Evolutionary conservation across 768 basidiomycete genomes (phyloP).

Genomic region (Inosperma sp.): DNA sequence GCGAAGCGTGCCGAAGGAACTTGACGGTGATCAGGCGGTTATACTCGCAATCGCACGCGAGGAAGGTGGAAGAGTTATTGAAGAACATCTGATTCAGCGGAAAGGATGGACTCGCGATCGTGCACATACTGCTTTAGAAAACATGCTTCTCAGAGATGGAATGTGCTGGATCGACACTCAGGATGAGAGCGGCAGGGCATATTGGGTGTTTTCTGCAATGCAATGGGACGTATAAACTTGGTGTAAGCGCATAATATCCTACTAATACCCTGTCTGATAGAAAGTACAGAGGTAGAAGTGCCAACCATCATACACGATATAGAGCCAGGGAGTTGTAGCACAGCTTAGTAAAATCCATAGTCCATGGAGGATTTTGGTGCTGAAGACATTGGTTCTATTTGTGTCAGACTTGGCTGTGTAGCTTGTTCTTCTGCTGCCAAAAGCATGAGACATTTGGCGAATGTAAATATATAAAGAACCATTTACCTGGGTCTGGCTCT

Average conservation of each 20-base stretch:
- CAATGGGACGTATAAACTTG: slow-evolving; percentile 62
- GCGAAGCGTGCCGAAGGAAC: slow-evolving; percentile 81
- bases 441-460: neutral
- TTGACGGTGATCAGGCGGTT: slow-evolving; percentile 84
- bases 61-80: slow-evolving; percentile 65
- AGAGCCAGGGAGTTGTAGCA: slow-evolving; percentile 4
- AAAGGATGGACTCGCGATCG: slow-evolving; percentile 79
- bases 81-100: slow-evolving; percentile 51
- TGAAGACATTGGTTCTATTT: slow-evolving; percentile 24
- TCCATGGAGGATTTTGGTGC: slow-evolving; percentile 25
- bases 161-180: slow-evolving; percentile 95
- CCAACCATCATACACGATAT: slow-evolving; percentile 10
- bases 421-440: neutral
- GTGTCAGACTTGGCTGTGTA: slow-evolving; percentile 18
- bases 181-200: slow-evolving; percentile 64
- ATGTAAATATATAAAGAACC: neutral
- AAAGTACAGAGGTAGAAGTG: neutral
- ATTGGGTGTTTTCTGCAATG: slow-evolving; percentile 89
- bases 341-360: slow-evolving; percentile 15
- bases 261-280: neutral
- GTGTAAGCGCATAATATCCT: neutral
- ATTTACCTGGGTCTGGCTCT: slow-evolving; percentile 15
- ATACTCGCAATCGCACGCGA: slow-evolving; percentile 72
- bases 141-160: slow-evolving; percentile 87
- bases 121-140: slow-evolving; percentile 73